Base-by-base conservation (phyloP, 2,329 filamentous ascomycete genomes). In the Monilinia fructigena region DNA sequence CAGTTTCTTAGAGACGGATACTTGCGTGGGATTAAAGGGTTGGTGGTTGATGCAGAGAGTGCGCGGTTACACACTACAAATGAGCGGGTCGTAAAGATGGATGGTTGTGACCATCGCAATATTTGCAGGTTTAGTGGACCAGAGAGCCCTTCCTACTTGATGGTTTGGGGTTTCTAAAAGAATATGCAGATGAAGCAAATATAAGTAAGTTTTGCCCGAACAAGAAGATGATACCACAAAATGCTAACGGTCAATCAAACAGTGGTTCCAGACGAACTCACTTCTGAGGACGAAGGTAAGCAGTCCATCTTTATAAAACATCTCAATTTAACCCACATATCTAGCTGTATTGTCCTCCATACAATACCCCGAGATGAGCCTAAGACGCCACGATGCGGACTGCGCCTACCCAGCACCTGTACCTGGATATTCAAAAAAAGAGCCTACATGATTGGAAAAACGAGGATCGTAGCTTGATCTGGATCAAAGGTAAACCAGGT, bases 401-500 rank as follows among this genome's bases (percentile, higher is more conserved):
- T 10, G 31, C 3, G 71, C 74, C 2, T 63, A 67, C 16, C 16
- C 58, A 12, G 68, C 1, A 78, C 77, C 2, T 79, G 74, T 65
- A 45, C 70, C n/a, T 79, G 77, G 78, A 67, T 80, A 2, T 65
- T 70, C 50, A 5, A 62, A 55, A 70, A 79, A 45, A 8, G 65
- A 2, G 63, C 52, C 0, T 78, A 72, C 45, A 67, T 14, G 61
- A 7, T 11, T 79, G 77, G 77, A 38, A 64, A 4, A 3, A 6
- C 0, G 0, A 38, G 0, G 18, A 71, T 10, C 55, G 26, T n/a
- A 73, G 68, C 4, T 6, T 79, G 0, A 75, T 79, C 4, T 80
- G 76, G 77, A 76, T 80, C 47, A 78, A 77, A 59, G 79, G 79
- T 2, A 78, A 80, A 35, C 78, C 79, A 3, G 78, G 78, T 7